Conservation (phyloP, 345 rosid genomes). For the Lepidium sativum region DNA sequence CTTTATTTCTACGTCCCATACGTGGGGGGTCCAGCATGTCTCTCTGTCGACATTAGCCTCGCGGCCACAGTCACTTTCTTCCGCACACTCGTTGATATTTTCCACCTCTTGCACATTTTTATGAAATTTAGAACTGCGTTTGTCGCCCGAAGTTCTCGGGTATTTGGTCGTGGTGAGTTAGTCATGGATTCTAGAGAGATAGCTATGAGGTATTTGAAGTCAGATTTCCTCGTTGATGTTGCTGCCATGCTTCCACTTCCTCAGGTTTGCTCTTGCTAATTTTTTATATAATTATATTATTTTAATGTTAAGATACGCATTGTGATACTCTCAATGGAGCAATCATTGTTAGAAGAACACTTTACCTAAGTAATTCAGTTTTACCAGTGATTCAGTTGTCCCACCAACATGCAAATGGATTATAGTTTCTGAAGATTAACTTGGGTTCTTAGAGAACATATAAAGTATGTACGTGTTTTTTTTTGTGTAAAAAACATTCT, state of each 20-base stretch:
- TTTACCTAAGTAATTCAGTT: no score
- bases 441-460: background rate
- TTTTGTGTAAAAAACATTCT: no score
- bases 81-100: constrained; percentile 56
- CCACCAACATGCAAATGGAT: background rate
- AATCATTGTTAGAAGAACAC: no score
- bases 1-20: constrained; percentile 67
- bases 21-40: constrained; percentile 50
- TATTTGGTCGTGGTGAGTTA: constrained; percentile 82
- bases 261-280: constrained; percentile 34
- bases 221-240: constrained; percentile 65
- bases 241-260: constrained; percentile 86
- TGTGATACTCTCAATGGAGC: no score
- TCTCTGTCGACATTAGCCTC: constrained; percentile 37
- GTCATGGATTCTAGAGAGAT: constrained; percentile 77
- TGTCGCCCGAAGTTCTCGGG: constrained; percentile 62
- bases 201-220: constrained; percentile 49
- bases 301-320: no score
- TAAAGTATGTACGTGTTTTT: no score
- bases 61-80: constrained; percentile 54
- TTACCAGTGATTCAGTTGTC: background rate
- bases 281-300: background rate
- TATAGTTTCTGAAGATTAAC: background rate
- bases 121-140: constrained; percentile 86
- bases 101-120: constrained; percentile 51